Conservation (phyloP, 805 yeast genomes). For the Clavispora phyllophila region DNA sequence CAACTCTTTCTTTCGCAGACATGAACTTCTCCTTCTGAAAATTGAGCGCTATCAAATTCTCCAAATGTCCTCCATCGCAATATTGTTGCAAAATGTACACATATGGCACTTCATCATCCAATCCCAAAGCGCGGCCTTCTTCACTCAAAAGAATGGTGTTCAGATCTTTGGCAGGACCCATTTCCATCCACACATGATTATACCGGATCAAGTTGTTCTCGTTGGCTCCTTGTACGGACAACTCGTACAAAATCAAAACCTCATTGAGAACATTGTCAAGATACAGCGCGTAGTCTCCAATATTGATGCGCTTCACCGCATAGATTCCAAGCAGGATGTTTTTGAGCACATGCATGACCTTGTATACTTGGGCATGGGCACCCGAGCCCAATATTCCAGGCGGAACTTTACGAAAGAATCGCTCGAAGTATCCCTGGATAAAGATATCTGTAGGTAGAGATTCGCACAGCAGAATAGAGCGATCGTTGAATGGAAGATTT, state of each 20-base stretch:
- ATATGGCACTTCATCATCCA: slow-evolving; percentile 48
- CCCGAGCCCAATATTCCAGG: slow-evolving; percentile 66
- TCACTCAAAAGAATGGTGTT: slow-evolving; percentile 20
- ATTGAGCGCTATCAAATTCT: slow-evolving; percentile 43
- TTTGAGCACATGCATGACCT: slow-evolving; percentile 77
- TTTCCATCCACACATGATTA: slow-evolving; percentile 89
- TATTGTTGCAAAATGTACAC: slow-evolving; percentile 82
- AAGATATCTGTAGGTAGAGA: slow-evolving; percentile 53
- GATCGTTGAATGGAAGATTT: slow-evolving; percentile 16
- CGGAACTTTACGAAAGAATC: slow-evolving; percentile 59
- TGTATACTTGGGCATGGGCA: slow-evolving; percentile 77
- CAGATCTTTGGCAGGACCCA: slow-evolving; percentile 50
- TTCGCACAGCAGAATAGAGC: neutral
- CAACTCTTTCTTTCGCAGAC: slow-evolving; percentile 24
- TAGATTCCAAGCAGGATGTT: slow-evolving; percentile 68
- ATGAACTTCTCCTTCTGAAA: slow-evolving; percentile 20
- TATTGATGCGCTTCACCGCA: slow-evolving; percentile 81
- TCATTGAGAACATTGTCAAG: slow-evolving; percentile 69
- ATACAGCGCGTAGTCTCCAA: slow-evolving; percentile 71
- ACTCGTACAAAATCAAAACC: slow-evolving; percentile 62
- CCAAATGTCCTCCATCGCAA: slow-evolving; percentile 85
- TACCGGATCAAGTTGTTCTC: slow-evolving; percentile 67
- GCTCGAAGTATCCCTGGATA: slow-evolving; percentile 75
- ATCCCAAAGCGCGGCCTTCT: slow-evolving; percentile 1
- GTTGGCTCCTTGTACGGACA: slow-evolving; percentile 40